phyloP scores from a whole-genome alignment of 2,329 filamentous ascomycete species.

The Dactylellina sp. region DNA sequence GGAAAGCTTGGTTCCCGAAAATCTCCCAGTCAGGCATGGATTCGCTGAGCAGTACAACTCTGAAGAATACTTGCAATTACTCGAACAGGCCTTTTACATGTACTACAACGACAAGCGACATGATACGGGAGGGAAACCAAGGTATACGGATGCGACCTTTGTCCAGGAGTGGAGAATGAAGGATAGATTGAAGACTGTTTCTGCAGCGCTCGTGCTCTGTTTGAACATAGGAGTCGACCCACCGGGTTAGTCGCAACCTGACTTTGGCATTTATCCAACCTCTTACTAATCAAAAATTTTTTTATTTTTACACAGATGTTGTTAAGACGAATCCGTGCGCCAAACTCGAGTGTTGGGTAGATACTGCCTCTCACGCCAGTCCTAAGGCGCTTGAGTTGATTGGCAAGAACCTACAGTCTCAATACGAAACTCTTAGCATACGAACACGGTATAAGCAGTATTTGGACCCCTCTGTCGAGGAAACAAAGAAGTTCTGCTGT shows the following conservation, averaged over 20 bases:
- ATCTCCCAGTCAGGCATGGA: constrained; percentile 73
- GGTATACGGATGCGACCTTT: constrained; percentile 67
- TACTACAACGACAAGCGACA: constrained; percentile 99
- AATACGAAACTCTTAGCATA: constrained; percentile 95
- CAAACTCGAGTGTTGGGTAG: constrained; percentile 95
- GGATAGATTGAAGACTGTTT: constrained; percentile 95
- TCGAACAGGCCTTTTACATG: constrained; percentile 98
- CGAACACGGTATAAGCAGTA: constrained; percentile 98
- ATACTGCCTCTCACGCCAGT: constrained; percentile 82
- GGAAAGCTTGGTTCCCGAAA: constrained; percentile 65
- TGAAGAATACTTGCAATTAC: constrained; percentile 84
- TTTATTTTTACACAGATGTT: constrained; percentile 59
- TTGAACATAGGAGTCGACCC: constrained; percentile 98
- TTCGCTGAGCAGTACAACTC: constrained; percentile 94
- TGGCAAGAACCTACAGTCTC: constrained; percentile 92
- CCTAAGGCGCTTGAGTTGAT: constrained; percentile 93
- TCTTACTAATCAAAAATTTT: constrained; percentile 27
- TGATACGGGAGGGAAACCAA: constrained; percentile 87
- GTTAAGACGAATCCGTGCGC: constrained; percentile 94
- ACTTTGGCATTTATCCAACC: background rate
- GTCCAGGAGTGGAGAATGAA: constrained; percentile 98
- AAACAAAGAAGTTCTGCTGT: constrained; percentile 95
- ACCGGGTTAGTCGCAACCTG: constrained; percentile 75
- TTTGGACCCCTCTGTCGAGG: constrained; percentile 93
- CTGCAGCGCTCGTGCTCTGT: constrained; percentile 91